These are phyloP conservation scores for Bipolaris oryzae DNA, from an alignment of 2,329 filamentous ascomycete genomes.

Conservation along the genomic window DNA sequence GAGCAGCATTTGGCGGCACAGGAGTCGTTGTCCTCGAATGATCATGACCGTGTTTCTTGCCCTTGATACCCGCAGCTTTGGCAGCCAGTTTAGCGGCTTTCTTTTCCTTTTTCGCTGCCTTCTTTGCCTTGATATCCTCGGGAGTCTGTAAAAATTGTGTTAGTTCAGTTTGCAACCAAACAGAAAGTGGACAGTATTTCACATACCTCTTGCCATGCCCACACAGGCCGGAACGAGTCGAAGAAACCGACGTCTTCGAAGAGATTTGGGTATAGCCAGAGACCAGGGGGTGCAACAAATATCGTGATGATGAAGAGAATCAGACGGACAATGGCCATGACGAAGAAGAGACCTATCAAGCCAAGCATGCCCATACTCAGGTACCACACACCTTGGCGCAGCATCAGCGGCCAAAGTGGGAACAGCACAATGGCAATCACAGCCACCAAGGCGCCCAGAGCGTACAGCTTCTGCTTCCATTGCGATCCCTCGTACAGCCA, in stretches of 20 bases:
- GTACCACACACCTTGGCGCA: constrained; percentile 96
- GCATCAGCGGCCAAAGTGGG: constrained; percentile 89
- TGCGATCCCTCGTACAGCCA: constrained; percentile 96
- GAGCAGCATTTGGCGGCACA: constrained; percentile 5
- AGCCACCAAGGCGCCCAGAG: constrained; percentile 76
- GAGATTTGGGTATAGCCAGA: constrained; percentile 98
- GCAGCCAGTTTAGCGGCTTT: constrained; percentile 43
- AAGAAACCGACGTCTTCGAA: constrained; percentile 99
- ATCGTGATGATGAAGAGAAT: constrained; percentile 94
- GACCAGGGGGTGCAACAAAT: constrained; percentile 79
- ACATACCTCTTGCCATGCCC: constrained; percentile 94
- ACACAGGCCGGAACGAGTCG: constrained; percentile 92
- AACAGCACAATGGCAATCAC: constrained; percentile 94
- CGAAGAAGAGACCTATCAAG: constrained; percentile 90
- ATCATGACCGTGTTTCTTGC: constrained; percentile 44
- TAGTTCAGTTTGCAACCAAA: not conserved
- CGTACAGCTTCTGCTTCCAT: constrained; percentile 92
- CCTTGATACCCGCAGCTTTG: constrained; percentile 38
- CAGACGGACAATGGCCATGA: constrained; percentile 95
- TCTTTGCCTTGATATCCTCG: constrained; percentile 54
- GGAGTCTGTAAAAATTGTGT: constrained; percentile 31
- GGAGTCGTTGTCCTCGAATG: constrained; percentile 26
- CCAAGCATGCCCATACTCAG: constrained; percentile 92
- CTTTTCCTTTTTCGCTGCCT: constrained; percentile 49
- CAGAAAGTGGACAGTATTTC: too few relatives aligned